Conservation (phyloP, 176 grass and related monocot genomes). For the Cocos nucifera region DNA sequence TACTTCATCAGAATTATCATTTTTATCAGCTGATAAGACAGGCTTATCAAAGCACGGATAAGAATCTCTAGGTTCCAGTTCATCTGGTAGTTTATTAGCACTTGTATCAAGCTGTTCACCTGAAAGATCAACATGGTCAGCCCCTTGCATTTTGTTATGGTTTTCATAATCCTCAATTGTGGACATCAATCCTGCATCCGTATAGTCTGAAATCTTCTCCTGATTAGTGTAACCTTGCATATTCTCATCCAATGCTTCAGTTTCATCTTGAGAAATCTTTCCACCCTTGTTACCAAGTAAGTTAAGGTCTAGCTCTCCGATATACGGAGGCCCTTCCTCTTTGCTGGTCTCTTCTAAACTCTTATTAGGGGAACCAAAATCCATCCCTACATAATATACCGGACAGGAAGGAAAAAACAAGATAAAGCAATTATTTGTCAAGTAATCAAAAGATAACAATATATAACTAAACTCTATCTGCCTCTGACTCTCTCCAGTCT, state of each 20-base stretch:
- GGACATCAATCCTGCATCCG: constrained; percentile 18
- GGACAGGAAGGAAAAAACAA: no score
- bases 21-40: constrained; percentile 37
- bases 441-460: no score
- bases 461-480: no score
- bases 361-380: constrained; percentile 48
- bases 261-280: constrained; percentile 27
- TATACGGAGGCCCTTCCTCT: constrained; percentile 37
- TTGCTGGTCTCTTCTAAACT: constrained; percentile 42
- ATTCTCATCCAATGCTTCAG: constrained; percentile 28
- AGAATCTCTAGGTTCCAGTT: constrained; percentile 34
- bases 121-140: constrained; percentile 12
- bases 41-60: constrained; percentile 37
- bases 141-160: constrained; percentile 26
- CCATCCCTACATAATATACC: constrained; percentile 21
- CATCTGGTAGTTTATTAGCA: constrained; percentile 32
- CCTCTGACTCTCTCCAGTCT: no score
- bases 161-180: constrained; percentile 21
- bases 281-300: constrained; percentile 40
- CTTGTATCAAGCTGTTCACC: constrained; percentile 29
- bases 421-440: no score
- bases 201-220: constrained; percentile 25
- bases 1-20: constrained; percentile 29
- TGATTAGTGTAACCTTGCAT: constrained; percentile 29
- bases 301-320: constrained; percentile 28